Base-by-base conservation (phyloP, 169 alveolate species). In the Plasmodium coatneyi region DNA sequence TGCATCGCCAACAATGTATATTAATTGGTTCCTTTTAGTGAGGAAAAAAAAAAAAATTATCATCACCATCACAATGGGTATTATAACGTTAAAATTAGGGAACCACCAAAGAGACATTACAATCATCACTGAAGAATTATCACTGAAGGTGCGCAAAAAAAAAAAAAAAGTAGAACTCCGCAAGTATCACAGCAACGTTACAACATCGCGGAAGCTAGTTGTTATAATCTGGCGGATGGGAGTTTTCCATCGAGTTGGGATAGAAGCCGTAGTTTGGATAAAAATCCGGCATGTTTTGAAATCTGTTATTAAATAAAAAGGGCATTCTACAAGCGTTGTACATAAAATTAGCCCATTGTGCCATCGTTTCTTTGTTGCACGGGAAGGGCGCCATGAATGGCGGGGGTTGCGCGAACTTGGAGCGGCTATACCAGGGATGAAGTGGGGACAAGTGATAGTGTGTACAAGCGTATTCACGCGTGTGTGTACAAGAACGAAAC, bases 371-470 rank as follows among this genome's bases (percentile, higher is more conserved):
- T 52, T 84, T 84, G 30, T 84, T 84, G 76, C 78, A 84, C 2
- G 92, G 92, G 49, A 84, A 84, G 22, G 84, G 92, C n/a, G 71
- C 28, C 84, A 84, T 84, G 43, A 84, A 84, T n/a, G 92, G 92
- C 7, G 71, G 80, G 9, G 41, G 92, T 16, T 43, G 92, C 22
- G 82, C 25, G 60, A 46, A 84, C 84, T 84, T 84, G 28, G 92
- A 39, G 32, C 36, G 70, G 66, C 92, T 84, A 30, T 49, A 66
- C 54, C 32, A 39, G 90, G 34, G 28, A 49, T 22, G 34, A 80
- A 19, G n/a, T 25, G 71, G 34, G 32, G 0, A 6, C 34, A 82
- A 5, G 71, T 9, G 80, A 54, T 34, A 4, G 7, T 80, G 76
- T 49, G 10, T 7, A 32, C 34, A 80, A 19, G 43, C n/a, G 66